Base-by-base conservation (phyloP, 352 stramenopile genomes). In the Pilasporangium apinafurcum region DNA sequence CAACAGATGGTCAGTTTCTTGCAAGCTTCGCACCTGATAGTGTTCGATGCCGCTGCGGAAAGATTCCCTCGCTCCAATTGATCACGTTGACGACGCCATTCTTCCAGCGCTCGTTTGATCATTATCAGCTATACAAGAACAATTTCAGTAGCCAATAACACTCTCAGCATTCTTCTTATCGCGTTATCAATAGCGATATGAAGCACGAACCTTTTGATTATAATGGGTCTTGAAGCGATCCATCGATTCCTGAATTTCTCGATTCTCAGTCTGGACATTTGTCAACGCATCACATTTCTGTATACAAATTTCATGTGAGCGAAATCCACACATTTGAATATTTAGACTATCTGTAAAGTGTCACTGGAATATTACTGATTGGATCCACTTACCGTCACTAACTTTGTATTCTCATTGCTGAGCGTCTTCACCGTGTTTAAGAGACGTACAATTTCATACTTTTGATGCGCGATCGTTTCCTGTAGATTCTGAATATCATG, bases 21-120 rank as follows among this genome's bases (percentile, higher is more conserved):
- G 28, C 12, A 25, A 16, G 16, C 44, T 38, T 39, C n/a, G 44
- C 26, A 48, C 20, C n/a, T 24, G 18, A 16, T 51, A 34, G 62
- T 46, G 16, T 66, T 75, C 39, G n/a, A n/a, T n/a, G n/a, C n/a
- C n/a, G n/a, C n/a, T n/a, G n/a, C n/a, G n/a, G n/a, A n/a, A n/a
- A n/a, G n/a, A n/a, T n/a, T n/a, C n/a, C n/a, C n/a, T n/a, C n/a
- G n/a, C n/a, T n/a, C n/a, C n/a, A n/a, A n/a, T n/a, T n/a, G n/a
- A n/a, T n/a, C n/a, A n/a, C 67, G 68, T 38, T 94, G 75, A 4
- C 82, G 61, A 44, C 77, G 65, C 82, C 82, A 94, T 35, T 94
- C 82, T 65, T 94, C 82, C n/a, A 94, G 59, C n/a, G 82, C 82
- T 31, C 68, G 70, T 44, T 94, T 94, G 45, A 94, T 87, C 75